Percentiles rank a stretch among this genome's conserved stretches.
Conservation (phyloP, 2,329 filamentous ascomycete genomes). For the Emmonsiellopsis sp. region DNA sequence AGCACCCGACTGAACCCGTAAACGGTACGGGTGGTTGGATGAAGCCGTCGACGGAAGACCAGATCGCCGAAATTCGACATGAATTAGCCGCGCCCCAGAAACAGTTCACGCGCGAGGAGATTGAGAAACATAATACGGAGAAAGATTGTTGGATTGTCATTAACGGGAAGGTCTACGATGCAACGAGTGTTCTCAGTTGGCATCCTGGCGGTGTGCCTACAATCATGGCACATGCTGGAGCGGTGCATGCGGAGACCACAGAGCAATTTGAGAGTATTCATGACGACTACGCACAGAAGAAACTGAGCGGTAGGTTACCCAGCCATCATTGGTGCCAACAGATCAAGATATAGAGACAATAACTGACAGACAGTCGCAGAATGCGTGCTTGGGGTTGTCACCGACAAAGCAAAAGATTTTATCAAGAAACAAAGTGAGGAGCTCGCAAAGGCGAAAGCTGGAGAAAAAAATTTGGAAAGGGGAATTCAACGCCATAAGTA, state of each 20-base stretch:
- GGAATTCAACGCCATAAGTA: conserved; percentile 7
- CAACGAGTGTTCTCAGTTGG: conserved; percentile 38
- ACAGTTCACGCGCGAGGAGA: conserved; percentile 44
- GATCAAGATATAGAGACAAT: background rate
- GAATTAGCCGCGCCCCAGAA: conserved; percentile 38
- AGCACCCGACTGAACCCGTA: conserved; percentile 38
- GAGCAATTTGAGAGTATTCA: conserved; percentile 43
- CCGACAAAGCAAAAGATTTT: conserved; percentile 39
- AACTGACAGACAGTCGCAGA: conserved; percentile 22
- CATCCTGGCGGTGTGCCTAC: conserved; percentile 42
- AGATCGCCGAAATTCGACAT: conserved; percentile 36
- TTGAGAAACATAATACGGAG: conserved; percentile 41
- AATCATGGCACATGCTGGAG: conserved; percentile 42
- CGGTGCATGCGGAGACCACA: conserved; percentile 40
- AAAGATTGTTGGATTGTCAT: conserved; percentile 47
- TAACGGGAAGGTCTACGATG: conserved; percentile 43
- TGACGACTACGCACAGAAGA: conserved; percentile 42
- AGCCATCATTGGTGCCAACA: background rate
- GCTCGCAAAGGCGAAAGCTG: conserved; percentile 24
- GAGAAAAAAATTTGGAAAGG: conserved; percentile 20
- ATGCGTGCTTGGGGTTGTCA: conserved; percentile 41
- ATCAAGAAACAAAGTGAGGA: conserved; percentile 38
- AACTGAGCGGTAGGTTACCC: conserved; percentile 31
- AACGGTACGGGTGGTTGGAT: conserved; percentile 42
- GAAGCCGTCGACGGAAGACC: conserved; percentile 37